These are phyloP conservation scores for Pseudozyma tsukubaensis DNA, from an alignment of 1,284 basidiomycete species.

Conservation along the genomic window DNA sequence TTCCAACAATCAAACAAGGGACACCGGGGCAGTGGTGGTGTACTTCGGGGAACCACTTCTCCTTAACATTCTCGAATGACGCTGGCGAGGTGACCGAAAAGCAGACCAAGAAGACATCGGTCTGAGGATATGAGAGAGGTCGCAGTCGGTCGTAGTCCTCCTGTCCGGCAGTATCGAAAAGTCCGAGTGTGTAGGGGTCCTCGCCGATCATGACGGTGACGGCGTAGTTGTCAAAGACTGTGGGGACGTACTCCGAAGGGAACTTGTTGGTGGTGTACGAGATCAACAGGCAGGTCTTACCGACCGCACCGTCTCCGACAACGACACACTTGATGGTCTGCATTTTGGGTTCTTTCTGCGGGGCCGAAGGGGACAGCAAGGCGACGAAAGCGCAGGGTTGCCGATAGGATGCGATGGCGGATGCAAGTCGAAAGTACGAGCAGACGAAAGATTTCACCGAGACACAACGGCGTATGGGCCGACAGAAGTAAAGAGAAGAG, in stretches of 20 bases:
- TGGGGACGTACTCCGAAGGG: slow-evolving; percentile 90
- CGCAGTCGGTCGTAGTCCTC: slow-evolving; percentile 99
- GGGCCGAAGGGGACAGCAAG: background rate
- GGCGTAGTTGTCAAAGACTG: slow-evolving; percentile 93
- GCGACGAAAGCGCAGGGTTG: background rate
- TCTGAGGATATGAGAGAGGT: slow-evolving; percentile 98
- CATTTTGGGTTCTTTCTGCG: slow-evolving; percentile 46
- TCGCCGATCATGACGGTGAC: slow-evolving; percentile 99
- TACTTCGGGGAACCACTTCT: slow-evolving; percentile 99
- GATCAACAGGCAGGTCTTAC: slow-evolving; percentile 99
- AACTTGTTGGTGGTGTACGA: slow-evolving; percentile 95
- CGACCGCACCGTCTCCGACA: slow-evolving; percentile 99
- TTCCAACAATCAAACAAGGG: slow-evolving; percentile 97
- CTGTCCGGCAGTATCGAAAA: slow-evolving; percentile 99
- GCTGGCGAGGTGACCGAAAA: slow-evolving; percentile 98
- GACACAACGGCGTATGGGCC: no score
- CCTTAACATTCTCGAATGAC: slow-evolving; percentile 99
- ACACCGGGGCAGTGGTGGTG: slow-evolving; percentile 99
- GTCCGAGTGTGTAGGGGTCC: slow-evolving; percentile 96
- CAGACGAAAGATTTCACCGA: no score
- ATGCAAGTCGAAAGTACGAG: no score
- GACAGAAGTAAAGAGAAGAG: no score
- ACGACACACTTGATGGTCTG: slow-evolving; percentile 82
- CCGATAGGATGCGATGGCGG: no score
- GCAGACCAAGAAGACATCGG: slow-evolving; percentile 99